Percentiles rank a stretch among this genome's conserved stretches.
Conservation (phyloP, 768 basidiomycete genomes). For the Plicaturopsis crispa region DNA sequence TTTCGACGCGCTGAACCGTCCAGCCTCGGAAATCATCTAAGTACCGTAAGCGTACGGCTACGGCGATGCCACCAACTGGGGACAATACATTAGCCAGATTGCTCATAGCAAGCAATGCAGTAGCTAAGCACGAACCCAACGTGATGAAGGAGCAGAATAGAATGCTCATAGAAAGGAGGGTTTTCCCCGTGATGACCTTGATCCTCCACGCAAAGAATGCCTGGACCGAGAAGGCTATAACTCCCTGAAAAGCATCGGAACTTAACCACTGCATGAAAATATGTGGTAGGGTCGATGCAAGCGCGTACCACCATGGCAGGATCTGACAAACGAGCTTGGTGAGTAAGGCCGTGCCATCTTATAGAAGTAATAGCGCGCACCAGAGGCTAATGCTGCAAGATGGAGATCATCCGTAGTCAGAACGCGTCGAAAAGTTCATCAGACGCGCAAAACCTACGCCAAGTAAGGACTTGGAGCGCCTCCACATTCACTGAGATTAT, state of each 20-base stretch:
- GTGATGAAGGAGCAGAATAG: constrained; percentile 8
- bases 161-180: constrained; percentile 10
- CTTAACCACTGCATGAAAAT: too few species aligned
- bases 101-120: not conserved
- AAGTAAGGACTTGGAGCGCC: too few species aligned
- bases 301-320: constrained; percentile 33
- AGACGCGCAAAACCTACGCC: too few species aligned
- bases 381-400: too few species aligned
- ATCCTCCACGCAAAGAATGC: constrained; percentile 38
- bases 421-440: too few species aligned
- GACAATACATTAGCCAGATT: too few species aligned
- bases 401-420: too few species aligned
- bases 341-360: too few species aligned
- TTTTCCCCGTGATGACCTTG: constrained; percentile 18
- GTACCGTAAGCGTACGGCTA: constrained; percentile 18
- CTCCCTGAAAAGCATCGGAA: constrained; percentile 21
- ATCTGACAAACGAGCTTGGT: constrained; percentile 23
- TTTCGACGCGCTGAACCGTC: constrained; percentile 23
- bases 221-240: constrained; percentile 37
- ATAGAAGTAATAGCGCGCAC: too few species aligned
- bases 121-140: constrained; percentile 12
- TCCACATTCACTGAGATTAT: too few species aligned
- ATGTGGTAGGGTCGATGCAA: not conserved
- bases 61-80: constrained; percentile 20
- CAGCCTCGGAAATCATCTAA: constrained; percentile 19